Percentiles rank a stretch among this genome's conserved stretches.
These are phyloP conservation scores for Epithemia pelagica DNA, from an alignment of 108 stramenopile genomes.

Conservation along the genomic window DNA sequence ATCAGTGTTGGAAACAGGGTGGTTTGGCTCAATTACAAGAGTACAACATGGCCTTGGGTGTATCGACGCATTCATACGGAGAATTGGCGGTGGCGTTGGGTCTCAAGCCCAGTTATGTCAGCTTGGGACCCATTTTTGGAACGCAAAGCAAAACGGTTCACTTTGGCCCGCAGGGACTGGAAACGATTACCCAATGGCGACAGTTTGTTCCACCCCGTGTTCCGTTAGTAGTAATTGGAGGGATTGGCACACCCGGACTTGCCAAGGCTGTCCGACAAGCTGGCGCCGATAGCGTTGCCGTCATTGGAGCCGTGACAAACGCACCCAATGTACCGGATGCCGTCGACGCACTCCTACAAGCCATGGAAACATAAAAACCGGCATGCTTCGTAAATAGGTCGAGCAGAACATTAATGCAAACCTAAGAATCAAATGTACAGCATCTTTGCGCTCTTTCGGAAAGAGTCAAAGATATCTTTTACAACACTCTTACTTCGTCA, in stretches of 20 bases:
- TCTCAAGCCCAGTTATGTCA: conserved; percentile 81
- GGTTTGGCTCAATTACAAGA: conserved; percentile 44
- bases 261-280: conserved; percentile 57
- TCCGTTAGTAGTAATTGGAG: conserved; percentile 88
- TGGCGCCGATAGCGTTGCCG: conserved; percentile 86
- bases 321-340: conserved; percentile 46
- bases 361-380: conserved; percentile 44
- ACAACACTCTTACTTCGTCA: too few relatives aligned
- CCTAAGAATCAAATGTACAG: too few relatives aligned
- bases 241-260: conserved; percentile 57
- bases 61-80: conserved; percentile 88
- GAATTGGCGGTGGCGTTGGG: conserved; percentile 84
- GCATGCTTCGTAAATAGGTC: too few relatives aligned
- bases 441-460: too few relatives aligned
- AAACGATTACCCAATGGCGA: conserved; percentile 69
- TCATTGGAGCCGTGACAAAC: conserved; percentile 82
- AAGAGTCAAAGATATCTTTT: too few relatives aligned
- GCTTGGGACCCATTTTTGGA: conserved; percentile 83
- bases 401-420: too few relatives aligned
- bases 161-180: conserved; percentile 86
- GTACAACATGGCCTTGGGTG: conserved; percentile 64
- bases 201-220: conserved; percentile 57
- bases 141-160: conserved; percentile 80
- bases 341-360: conserved; percentile 42
- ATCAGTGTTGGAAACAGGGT: conserved; percentile 41